Evolutionary conservation across 106 monocot genomes (phyloP).

Genomic region (Dendrobium nobile): DNA sequence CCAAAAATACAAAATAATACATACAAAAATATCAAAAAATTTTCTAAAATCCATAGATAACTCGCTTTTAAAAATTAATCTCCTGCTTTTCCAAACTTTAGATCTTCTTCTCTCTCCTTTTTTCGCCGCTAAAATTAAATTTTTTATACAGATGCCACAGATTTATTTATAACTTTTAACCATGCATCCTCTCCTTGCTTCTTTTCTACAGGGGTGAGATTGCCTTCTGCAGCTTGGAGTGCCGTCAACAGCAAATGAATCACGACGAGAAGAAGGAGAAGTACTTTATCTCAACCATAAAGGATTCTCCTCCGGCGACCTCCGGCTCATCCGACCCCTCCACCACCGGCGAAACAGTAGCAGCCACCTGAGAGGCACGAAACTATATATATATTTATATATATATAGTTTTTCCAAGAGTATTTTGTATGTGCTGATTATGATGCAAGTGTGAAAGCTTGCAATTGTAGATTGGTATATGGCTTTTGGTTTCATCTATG

Average conservation of each 20-base stretch:
- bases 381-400: background rate
- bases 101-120: background rate
- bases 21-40: no score
- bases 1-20: no score
- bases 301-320: background rate
- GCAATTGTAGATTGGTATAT: background rate
- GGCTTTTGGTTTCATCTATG: background rate
- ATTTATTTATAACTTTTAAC: background rate
- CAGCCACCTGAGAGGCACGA: constrained; percentile 18
- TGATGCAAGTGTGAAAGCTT: background rate
- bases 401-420: background rate
- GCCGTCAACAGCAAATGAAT: constrained; percentile 45
- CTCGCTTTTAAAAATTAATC: background rate
- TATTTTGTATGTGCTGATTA: background rate
- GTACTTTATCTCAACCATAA: constrained; percentile 16
- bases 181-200: background rate
- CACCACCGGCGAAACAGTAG: constrained; percentile 7
- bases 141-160: background rate
- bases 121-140: background rate
- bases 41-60: no score
- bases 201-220: constrained; percentile 53
- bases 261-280: constrained; percentile 47
- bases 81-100: background rate
- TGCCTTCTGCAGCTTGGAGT: constrained; percentile 58
- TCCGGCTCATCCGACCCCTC: constrained; percentile 4